phyloP scores from a whole-genome alignment of 176 grass and related monocot species.

The Tuctoria greenei region DNA sequence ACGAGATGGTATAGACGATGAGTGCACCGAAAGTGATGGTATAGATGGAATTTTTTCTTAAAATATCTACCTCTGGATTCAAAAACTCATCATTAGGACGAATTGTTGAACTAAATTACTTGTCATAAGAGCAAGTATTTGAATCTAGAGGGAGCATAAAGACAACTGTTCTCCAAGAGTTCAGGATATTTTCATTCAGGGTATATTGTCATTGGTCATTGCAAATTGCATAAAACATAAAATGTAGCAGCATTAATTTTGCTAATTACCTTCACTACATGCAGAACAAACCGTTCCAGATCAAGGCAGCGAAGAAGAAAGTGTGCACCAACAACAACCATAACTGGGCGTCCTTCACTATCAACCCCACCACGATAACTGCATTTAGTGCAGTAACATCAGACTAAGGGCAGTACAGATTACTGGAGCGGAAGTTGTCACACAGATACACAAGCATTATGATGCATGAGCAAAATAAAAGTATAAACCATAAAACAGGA shows the following conservation, averaged over 20 bases:
- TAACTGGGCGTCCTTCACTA: conserved; percentile 81
- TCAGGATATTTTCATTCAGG: conserved; percentile 3
- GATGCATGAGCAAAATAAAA: too few species aligned
- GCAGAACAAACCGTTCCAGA: conserved; percentile 88
- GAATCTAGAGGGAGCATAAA: background rate
- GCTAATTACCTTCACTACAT: conserved; percentile 82
- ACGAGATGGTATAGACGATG: too few species aligned
- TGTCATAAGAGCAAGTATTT: background rate
- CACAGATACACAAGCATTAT: conserved; percentile 5
- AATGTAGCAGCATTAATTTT: conserved; percentile 2
- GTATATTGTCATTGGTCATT: background rate
- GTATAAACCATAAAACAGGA: too few species aligned
- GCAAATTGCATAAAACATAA: background rate
- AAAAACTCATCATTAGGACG: background rate
- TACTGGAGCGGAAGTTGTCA: background rate
- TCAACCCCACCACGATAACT: conserved; percentile 87
- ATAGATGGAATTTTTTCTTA: too few species aligned
- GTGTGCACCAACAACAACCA: conserved; percentile 95
- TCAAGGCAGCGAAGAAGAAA: conserved; percentile 96
- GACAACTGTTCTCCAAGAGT: conserved; percentile 6
- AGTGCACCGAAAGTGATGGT: too few species aligned
- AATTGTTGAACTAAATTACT: background rate
- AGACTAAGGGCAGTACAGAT: conserved; percentile 1
- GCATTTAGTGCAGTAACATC: conserved; percentile 29
- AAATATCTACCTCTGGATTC: background rate